Conservation (phyloP, 2,329 filamentous ascomycete species). For the Scedosporium aurantiacum region DNA sequence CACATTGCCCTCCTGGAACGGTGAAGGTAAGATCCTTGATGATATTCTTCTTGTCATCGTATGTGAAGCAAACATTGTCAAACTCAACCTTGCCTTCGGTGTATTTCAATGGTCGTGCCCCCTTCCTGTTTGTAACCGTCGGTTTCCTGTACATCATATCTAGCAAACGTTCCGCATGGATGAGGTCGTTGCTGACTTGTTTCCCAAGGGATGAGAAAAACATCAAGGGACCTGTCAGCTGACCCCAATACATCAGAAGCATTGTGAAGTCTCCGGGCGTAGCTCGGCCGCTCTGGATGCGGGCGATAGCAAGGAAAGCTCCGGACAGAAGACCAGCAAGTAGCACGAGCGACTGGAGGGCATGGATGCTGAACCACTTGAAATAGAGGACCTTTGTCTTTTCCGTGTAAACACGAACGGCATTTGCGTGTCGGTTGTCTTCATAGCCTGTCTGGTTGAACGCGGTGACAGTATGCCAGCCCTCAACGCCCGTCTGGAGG, state of each 20-base stretch:
- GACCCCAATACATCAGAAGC: constrained; percentile 63
- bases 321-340: constrained; percentile 58
- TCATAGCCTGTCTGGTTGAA: constrained; percentile 51
- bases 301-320: constrained; percentile 49
- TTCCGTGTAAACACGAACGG: constrained; percentile 22
- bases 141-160: constrained; percentile 48
- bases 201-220: constrained; percentile 54
- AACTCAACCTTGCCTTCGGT: constrained; percentile 44
- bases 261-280: constrained; percentile 59
- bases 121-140: constrained; percentile 40
- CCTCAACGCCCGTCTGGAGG: constrained; percentile 43
- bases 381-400: constrained; percentile 24
- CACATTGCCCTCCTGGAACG: constrained; percentile 39
- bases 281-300: constrained; percentile 50
- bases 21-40: constrained; percentile 42
- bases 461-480: constrained; percentile 48
- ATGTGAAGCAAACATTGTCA: constrained; percentile 43
- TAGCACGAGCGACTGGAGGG: constrained; percentile 51
- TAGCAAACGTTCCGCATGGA: constrained; percentile 46
- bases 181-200: constrained; percentile 43
- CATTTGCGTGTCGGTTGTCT: constrained; percentile 39
- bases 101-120: constrained; percentile 37
- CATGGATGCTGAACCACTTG: constrained; percentile 16
- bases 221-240: constrained; percentile 58
- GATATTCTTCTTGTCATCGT: constrained; percentile 47